phyloP scores from a whole-genome alignment of 2,329 filamentous ascomycete species.

The Pestalotiopsis sp. region DNA sequence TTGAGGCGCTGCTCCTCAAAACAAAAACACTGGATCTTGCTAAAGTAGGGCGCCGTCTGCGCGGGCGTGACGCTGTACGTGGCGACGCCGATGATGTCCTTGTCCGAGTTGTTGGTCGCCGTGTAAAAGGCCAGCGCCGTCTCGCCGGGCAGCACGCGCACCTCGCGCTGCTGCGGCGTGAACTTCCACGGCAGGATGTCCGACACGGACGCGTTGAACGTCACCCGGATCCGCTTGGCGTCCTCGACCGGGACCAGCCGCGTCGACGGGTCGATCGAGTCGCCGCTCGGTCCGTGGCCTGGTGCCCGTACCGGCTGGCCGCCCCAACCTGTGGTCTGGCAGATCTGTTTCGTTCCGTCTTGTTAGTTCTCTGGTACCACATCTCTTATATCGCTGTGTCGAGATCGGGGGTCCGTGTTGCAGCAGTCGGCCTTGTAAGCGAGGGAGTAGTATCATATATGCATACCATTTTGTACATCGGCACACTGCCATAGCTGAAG shows the following conservation, averaged over 20 bases:
- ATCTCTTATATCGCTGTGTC: neutral
- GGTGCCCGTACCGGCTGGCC: constrained; percentile 87
- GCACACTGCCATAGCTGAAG: constrained; percentile 81
- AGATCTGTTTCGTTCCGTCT: constrained; percentile 59
- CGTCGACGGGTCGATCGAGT: constrained; percentile 65
- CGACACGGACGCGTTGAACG: constrained; percentile 93
- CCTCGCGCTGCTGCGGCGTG: constrained; percentile 92
- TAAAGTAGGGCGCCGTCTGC: constrained; percentile 96
- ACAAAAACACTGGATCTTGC: constrained; percentile 99
- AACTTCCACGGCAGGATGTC: constrained; percentile 98
- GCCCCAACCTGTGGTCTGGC: constrained; percentile 86
- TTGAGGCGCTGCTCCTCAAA: constrained; percentile 96
- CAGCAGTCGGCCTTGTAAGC: neutral
- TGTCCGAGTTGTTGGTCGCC: constrained; percentile 85
- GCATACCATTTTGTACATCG: constrained; percentile 82
- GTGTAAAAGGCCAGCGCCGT: constrained; percentile 98
- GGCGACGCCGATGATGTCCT: constrained; percentile 96
- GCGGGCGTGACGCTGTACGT: constrained; percentile 97
- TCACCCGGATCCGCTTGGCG: constrained; percentile 87
- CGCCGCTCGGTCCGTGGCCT: constrained; percentile 53
- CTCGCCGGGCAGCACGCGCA: constrained; percentile 91
- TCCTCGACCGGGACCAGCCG: constrained; percentile 80
- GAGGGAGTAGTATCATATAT: neutral
- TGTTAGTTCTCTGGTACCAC: neutral
- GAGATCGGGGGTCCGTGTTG: neutral